Conservation (phyloP, 2,329 filamentous ascomycete species). For the Ophiosphaerella narmari region DNA sequence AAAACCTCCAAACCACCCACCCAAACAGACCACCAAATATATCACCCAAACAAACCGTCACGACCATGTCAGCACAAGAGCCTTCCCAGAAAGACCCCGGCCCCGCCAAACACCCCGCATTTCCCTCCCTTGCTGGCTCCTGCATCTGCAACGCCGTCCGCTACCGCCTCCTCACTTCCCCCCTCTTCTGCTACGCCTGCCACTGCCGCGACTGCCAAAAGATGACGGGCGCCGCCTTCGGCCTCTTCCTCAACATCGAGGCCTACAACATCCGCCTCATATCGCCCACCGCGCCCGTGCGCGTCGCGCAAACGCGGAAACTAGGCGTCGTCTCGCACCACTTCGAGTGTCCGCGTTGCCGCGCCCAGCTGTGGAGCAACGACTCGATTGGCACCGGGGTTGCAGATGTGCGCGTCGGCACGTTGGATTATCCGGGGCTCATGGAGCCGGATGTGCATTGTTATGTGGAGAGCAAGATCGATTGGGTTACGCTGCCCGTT, state of each 20-base stretch:
- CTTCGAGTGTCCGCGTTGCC: slow-evolving; percentile 28
- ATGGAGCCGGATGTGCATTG: slow-evolving; percentile 40
- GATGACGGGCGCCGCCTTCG: slow-evolving; percentile 29
- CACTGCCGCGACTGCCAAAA: slow-evolving; percentile 39
- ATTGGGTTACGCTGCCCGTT: slow-evolving; percentile 33
- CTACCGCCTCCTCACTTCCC: slow-evolving; percentile 33
- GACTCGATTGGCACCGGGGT: slow-evolving; percentile 9
- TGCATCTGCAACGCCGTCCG: slow-evolving; percentile 30
- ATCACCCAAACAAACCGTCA: neutral
- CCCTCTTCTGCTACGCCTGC: slow-evolving; percentile 38
- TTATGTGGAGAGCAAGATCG: slow-evolving; percentile 35
- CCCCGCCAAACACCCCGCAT: slow-evolving; percentile 12
- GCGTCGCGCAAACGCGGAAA: slow-evolving; percentile 1
- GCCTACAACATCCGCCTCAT: slow-evolving; percentile 23
- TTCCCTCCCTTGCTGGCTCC: slow-evolving; percentile 36
- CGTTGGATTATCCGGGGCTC: slow-evolving; percentile 31
- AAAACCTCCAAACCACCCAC: too few species aligned
- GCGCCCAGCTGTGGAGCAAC: slow-evolving; percentile 25
- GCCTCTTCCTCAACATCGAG: slow-evolving; percentile 29
- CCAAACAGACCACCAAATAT: neutral
- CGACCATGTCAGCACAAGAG: neutral
- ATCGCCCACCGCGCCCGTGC: slow-evolving; percentile 15
- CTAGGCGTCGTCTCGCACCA: neutral
- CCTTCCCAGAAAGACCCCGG: neutral
- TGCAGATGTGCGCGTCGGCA: slow-evolving; percentile 26